Base-by-base conservation (phyloP, 495 filamentous ascomycete species). In the Stereocaulon alpinum region DNA sequence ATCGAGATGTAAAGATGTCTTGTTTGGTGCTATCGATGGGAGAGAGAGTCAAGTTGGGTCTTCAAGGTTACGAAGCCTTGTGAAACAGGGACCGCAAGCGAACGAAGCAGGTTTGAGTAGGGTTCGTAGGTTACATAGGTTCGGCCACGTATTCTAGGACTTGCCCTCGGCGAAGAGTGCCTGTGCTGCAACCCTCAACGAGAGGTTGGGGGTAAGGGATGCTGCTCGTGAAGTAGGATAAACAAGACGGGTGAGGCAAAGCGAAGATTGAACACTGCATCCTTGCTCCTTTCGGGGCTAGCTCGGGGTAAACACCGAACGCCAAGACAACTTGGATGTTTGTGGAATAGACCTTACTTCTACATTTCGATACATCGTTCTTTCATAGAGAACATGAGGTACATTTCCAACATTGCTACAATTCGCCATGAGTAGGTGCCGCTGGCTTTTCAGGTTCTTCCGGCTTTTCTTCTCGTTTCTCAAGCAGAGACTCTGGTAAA, bases 401-500 rank as follows among this genome's bases (percentile, higher is more conserved):
- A 15, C 6, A 20, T 55, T 18, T 43, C 47, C 30, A 20, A 55
- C 12, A 55, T 27, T 30, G 24, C 61, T 59, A 65, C 56, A 65
- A 48, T 27, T 65, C 63, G 29, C 52, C 56, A 44, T 65, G 63
- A 4, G 44, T 61, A 14, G 62, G 58, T 52, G 52, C 53, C 15
- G 47, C 40, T 55, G 59, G 17, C 44, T 64, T 15, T 50, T 32
- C 24, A 27, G 40, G 40, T 41, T 41, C 42, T 44, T 47, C 30
- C 15, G 34, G 27, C 27, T 32, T 51, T 32, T 58, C 47, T 32
- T 55, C 56, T 45, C 40, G 37, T 17, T 53, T 45, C 27, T 57
- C 61, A 42, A 95, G 71, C 42, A 95, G 62, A 11, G 80, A 84
- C 48, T 86, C 87, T 5, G 92, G 91, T 43, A 97, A 65, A 74